Conservation (phyloP, 768 basidiomycete species). For the Boletus tomentosulus region DNA sequence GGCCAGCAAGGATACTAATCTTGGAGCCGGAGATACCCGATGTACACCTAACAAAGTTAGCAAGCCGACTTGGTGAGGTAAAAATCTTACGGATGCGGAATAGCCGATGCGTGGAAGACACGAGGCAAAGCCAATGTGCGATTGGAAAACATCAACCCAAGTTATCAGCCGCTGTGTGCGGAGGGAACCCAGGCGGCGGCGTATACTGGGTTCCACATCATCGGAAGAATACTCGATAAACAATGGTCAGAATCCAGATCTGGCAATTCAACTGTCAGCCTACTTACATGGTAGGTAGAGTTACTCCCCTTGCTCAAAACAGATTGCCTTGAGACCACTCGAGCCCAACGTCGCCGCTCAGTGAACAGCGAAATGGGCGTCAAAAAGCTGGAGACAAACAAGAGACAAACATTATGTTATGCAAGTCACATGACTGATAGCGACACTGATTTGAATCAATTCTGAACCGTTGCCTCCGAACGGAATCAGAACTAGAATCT, state of each 20-base stretch:
- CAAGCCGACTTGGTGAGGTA: not conserved
- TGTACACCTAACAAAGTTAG: not conserved
- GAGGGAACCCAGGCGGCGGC: not conserved
- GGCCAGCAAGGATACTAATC: not conserved
- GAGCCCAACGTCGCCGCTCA: too few relatives aligned
- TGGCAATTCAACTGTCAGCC: not conserved
- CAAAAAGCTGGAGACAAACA: too few relatives aligned
- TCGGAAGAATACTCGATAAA: not conserved
- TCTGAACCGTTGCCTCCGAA: too few relatives aligned
- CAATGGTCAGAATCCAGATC: too few relatives aligned
- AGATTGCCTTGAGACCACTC: too few relatives aligned
- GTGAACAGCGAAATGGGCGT: too few relatives aligned
- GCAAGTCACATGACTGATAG: too few relatives aligned
- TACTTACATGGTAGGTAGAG: not conserved
- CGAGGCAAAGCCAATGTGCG: not conserved
- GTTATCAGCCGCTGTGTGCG: too few relatives aligned
- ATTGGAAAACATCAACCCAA: not conserved
- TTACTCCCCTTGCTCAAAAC: not conserved
- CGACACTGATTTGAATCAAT: too few relatives aligned
- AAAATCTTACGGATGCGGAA: too few relatives aligned
- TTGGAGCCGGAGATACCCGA: not conserved
- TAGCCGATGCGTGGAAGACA: not conserved
- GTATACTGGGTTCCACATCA: not conserved
- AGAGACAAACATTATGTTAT: too few relatives aligned
- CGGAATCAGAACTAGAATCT: too few relatives aligned